These are phyloP conservation scores for Rhodamnia rubescens DNA, from an alignment of 345 rosid species.

Conservation along the genomic window DNA sequence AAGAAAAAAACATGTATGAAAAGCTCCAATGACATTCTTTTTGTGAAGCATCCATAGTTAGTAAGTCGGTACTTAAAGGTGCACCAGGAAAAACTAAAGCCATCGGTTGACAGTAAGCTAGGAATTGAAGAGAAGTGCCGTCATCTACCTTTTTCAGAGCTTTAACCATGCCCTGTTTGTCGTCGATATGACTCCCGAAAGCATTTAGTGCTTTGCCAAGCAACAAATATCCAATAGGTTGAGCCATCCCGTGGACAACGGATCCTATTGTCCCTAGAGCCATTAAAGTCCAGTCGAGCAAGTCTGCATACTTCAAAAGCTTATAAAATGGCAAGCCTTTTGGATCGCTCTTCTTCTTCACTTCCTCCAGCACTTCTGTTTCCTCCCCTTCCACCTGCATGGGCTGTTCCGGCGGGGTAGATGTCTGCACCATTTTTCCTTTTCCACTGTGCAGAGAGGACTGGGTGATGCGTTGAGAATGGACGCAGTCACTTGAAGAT, in stretches of 20 bases:
- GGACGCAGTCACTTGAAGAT: neutral
- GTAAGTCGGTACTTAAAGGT: neutral
- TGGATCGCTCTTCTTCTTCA: neutral
- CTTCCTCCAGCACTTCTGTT: neutral
- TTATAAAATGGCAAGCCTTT: conserved; percentile 21
- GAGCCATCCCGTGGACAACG: conserved; percentile 51
- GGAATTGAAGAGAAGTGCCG: neutral
- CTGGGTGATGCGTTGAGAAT: neutral
- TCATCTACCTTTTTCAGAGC: conserved; percentile 26
- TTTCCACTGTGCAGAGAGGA: neutral
- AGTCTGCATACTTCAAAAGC: conserved; percentile 45
- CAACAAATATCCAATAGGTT: conserved; percentile 44
- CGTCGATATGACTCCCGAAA: conserved; percentile 23
- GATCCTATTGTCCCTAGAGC: conserved; percentile 42
- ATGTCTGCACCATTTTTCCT: neutral
- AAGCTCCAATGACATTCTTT: neutral
- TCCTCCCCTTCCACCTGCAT: neutral
- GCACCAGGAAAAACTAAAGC: neutral
- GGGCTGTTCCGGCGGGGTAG: neutral
- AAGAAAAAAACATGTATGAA: neutral
- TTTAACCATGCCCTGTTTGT: conserved; percentile 18
- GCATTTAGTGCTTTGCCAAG: conserved; percentile 53
- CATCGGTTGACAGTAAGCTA: neutral
- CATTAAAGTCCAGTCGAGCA: conserved; percentile 45
- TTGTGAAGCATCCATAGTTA: neutral